Evolutionary conservation across 1,139 yeast genomes (phyloP), one percentile per base, ranked within the genome.

Genomic region (Candida glucosophila): DNA sequence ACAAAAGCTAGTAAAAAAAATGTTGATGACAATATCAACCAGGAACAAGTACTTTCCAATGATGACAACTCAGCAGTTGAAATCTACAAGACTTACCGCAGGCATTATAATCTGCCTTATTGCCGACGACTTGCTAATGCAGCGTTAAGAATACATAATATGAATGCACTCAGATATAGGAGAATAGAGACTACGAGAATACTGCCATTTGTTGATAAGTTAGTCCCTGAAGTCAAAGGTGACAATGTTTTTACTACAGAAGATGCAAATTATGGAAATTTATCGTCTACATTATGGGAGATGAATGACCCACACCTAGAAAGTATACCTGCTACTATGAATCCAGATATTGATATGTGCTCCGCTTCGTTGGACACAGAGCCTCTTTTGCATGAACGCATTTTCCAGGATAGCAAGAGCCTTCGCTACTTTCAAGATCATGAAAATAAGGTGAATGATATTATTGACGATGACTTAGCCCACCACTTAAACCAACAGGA

Each of bases 91-190:
- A 62, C 63, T 69, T 64, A 64, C 38, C 59, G 52, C 37, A 52
- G 55, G 32, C 63, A 63, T 41, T 43, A 42, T 29, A 62, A 58
- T 36, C 43, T 64, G 29, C 71, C 71, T 8, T 64, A 64, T 39
- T 57, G 57, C 39, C 53, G 58, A 33, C 43, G 71, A 25, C 61
- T 64, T 14, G 50, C 62, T 22, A 64, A 64, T 40, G 52, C 64
- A 14, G 70, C 71, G 5, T 63, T 69, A 69, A 44, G 71, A 31
- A 61, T 64, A 29, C 67, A 63, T 28, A 62, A 59, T 39, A n/a
- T n/a, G n/a, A n/a, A n/a, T n/a, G n/a, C n/a, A n/a, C n/a, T n/a
- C n/a, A n/a, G n/a, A n/a, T n/a, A n/a, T n/a, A n/a, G n/a, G n/a
- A n/a, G n/a, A n/a, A n/a, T n/a, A n/a, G n/a, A n/a, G n/a, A n/a